phyloP scores from a whole-genome alignment of 495 filamentous ascomycete genomes.

The Talaromyces ruber region DNA sequence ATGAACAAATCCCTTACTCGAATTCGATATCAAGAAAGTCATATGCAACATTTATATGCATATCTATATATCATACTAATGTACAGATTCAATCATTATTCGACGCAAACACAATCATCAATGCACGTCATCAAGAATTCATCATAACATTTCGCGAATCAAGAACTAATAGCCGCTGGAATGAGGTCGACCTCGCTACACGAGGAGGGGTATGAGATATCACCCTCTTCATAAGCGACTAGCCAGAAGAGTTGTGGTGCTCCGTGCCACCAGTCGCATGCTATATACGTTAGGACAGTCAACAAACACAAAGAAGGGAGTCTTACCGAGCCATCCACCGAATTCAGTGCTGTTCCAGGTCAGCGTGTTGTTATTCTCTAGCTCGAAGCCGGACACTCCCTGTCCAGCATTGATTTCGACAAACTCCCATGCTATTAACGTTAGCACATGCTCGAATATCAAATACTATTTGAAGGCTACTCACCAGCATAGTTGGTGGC shows the following conservation, averaged over 20 bases:
- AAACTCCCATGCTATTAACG: conserved; percentile 26
- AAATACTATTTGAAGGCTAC: not conserved
- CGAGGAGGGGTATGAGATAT: conserved; percentile 23
- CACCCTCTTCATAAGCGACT: conserved; percentile 16
- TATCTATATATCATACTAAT: not conserved
- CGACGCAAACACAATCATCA: not conserved
- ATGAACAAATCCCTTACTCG: not conserved
- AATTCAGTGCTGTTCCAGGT: conserved; percentile 32
- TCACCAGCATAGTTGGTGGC: conserved; percentile 25
- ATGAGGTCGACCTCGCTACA: conserved; percentile 35
- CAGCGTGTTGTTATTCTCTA: conserved; percentile 24
- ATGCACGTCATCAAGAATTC: not conserved
- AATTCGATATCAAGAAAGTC: not conserved
- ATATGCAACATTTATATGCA: not conserved
- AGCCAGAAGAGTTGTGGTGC: conserved; percentile 46
- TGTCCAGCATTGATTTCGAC: conserved; percentile 33
- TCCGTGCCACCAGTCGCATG: conserved; percentile 48
- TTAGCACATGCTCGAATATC: not conserved
- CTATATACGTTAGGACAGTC: conserved; percentile 14
- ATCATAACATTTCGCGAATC: not conserved
- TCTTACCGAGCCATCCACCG: conserved; percentile 45
- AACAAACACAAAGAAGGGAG: not conserved
- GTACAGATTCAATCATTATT: not conserved
- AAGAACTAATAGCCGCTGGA: conserved; percentile 1
- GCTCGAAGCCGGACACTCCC: conserved; percentile 27